Conservation (phyloP, 345 rosid genomes). For the Eucalyptus curtisii region DNA sequence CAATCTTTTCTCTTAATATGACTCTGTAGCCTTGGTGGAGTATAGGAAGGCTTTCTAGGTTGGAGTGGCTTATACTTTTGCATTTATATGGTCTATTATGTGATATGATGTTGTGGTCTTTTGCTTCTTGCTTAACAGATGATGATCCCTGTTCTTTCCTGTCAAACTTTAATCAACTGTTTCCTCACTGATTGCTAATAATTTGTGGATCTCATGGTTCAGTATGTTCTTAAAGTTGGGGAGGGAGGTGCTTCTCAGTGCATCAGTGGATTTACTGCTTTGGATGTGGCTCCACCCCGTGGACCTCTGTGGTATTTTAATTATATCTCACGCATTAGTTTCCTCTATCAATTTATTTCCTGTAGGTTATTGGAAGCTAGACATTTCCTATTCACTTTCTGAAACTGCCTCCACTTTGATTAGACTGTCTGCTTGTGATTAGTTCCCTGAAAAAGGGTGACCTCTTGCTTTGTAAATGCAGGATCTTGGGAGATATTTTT, state of each 20-base stretch:
- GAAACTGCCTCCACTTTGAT: not conserved
- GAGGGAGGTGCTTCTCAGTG: constrained; percentile 46
- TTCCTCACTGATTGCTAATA: not conserved
- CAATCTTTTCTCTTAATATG: not conserved
- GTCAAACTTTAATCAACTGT: not conserved
- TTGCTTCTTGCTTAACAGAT: not conserved
- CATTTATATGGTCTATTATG: not conserved
- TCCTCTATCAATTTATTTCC: not conserved
- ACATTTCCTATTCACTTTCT: not conserved
- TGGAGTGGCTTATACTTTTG: not conserved
- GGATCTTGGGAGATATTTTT: constrained; percentile 93
- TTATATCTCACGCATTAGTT: not conserved
- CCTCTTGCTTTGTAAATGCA: constrained; percentile 9
- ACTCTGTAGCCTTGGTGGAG: not conserved
- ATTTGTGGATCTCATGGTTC: not conserved
- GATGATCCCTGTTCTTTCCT: not conserved
- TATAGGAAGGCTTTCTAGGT: not conserved
- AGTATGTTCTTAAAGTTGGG: constrained; percentile 51
- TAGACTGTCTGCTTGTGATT: not conserved
- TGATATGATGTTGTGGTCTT: not conserved
- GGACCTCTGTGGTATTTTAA: constrained; percentile 49
- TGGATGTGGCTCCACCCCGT: constrained; percentile 46
- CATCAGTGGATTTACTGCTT: constrained; percentile 49
- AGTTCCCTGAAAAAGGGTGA: not conserved
- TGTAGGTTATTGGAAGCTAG: not conserved